phyloP scores from a whole-genome alignment of 805 yeast genomes.

The Spathaspora arborariae region DNA sequence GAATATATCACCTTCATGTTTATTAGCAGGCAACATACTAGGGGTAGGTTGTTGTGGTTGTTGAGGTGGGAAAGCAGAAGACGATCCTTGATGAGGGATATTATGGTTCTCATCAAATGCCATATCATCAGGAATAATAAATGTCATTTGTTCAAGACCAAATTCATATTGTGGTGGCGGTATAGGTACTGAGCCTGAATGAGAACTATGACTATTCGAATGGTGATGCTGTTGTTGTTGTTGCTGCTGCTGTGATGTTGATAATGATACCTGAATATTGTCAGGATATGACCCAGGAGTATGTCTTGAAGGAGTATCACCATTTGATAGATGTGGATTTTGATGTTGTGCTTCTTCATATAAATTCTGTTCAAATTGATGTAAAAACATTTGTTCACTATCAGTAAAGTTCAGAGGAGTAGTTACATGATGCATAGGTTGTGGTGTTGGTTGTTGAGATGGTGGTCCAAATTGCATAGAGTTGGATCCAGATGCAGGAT shows the following conservation, averaged over 20 bases:
- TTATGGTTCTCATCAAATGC: constrained; percentile 9
- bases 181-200: constrained; percentile 6
- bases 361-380: constrained; percentile 26
- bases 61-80: constrained; percentile 26
- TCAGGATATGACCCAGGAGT: neutral
- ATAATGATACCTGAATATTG: neutral
- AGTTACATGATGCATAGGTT: neutral
- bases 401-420: constrained; percentile 17
- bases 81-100: constrained; percentile 3
- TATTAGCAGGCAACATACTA: constrained; percentile 19
- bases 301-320: neutral
- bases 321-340: constrained; percentile 12
- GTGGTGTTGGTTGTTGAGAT: constrained; percentile 6
- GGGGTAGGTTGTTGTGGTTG: constrained; percentile 22
- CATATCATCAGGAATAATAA: constrained; percentile 21
- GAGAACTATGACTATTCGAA: constrained; percentile 3
- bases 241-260: constrained; percentile 1
- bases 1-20: neutral
- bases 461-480: neutral
- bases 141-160: constrained; percentile 20
- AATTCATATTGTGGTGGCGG: constrained; percentile 16
- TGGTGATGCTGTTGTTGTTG: constrained; percentile 4
- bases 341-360: constrained; percentile 11
- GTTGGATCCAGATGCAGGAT: neutral
- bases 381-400: constrained; percentile 23